These are phyloP conservation scores for Pythium utonaiense DNA, from an alignment of 352 stramenopile genomes.

Conservation along the genomic window DNA sequence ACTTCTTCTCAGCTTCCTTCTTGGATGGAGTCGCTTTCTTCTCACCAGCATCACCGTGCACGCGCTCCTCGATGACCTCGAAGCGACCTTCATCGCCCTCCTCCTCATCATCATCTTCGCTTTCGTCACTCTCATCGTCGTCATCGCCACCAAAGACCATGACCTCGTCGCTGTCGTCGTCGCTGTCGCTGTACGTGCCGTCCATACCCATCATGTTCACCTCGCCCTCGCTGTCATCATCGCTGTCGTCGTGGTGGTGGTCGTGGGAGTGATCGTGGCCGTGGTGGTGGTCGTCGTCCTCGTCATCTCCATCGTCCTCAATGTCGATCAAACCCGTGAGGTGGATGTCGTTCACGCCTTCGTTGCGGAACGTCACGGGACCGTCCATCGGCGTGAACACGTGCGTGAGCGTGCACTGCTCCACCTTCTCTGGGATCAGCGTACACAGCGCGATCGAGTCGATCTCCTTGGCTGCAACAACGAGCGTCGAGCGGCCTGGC, in stretches of 20 bases:
- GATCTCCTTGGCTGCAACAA: conserved; percentile 53
- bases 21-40: conserved; percentile 25
- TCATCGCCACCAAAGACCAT: conserved; percentile 58
- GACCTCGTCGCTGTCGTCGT: conserved; percentile 43
- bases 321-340: conserved; percentile 80
- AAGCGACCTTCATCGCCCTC: conserved; percentile 55
- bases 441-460: conserved; percentile 74
- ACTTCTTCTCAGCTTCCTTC: conserved; percentile 23
- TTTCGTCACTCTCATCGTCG: conserved; percentile 34
- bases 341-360: conserved; percentile 77
- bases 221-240: conserved; percentile 28
- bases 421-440: conserved; percentile 47
- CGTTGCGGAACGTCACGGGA: conserved; percentile 60
- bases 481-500: conserved; percentile 69
- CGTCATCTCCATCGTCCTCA: conserved; percentile 67
- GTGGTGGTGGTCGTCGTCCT: conserved; percentile 36
- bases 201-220: conserved; percentile 33
- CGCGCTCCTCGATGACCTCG: conserved; percentile 71
- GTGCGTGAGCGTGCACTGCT: conserved; percentile 79
- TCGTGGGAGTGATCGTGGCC: conserved; percentile 14
- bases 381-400: conserved; percentile 77
- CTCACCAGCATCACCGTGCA: conserved; percentile 41
- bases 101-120: conserved; percentile 39
- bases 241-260: conserved; percentile 19
- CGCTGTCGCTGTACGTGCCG: conserved; percentile 26